Conservation (phyloP, 345 rosid species). For the Moricandia arvensis region DNA sequence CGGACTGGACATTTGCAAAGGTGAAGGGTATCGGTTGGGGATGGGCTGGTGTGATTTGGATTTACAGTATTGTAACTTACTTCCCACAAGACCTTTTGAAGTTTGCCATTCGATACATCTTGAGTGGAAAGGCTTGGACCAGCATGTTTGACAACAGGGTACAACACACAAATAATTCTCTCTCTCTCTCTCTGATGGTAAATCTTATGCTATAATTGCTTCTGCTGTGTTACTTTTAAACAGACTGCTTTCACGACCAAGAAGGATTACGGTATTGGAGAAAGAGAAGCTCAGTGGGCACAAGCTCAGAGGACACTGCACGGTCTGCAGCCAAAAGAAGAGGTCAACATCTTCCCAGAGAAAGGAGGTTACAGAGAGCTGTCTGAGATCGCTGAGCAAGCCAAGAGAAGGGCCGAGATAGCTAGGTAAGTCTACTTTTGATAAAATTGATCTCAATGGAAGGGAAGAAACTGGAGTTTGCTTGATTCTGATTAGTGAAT, state of each 20-base stretch:
- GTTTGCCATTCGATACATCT: slow-evolving; percentile 77
- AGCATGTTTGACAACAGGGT: slow-evolving; percentile 85
- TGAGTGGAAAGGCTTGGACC: slow-evolving; percentile 88
- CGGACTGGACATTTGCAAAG: slow-evolving; percentile 52
- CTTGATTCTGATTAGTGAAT: slow-evolving; percentile 20
- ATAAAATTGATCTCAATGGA: neutral
- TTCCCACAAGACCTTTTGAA: slow-evolving; percentile 80
- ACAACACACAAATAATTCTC: too few species aligned
- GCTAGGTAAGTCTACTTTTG: slow-evolving; percentile 68
- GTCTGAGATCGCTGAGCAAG: slow-evolving; percentile 97
- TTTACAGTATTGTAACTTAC: slow-evolving; percentile 72
- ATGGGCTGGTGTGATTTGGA: slow-evolving; percentile 84
- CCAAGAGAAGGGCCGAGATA: slow-evolving; percentile 92
- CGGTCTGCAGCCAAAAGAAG: slow-evolving; percentile 78
- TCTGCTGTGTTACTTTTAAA: slow-evolving; percentile 12
- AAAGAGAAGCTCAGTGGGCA: slow-evolving; percentile 97
- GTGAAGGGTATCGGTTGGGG: slow-evolving; percentile 59
- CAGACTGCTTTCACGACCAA: slow-evolving; percentile 91
- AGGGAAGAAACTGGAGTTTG: neutral
- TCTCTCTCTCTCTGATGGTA: too few species aligned
- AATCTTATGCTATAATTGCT: neutral
- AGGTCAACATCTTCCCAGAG: slow-evolving; percentile 49
- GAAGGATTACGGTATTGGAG: slow-evolving; percentile 84
- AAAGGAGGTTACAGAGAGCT: slow-evolving; percentile 73
- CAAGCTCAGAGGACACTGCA: slow-evolving; percentile 77